These are phyloP conservation scores for Scutellaria galericulata DNA, from an alignment of 257 asterid genomes.

Conservation along the genomic window DNA sequence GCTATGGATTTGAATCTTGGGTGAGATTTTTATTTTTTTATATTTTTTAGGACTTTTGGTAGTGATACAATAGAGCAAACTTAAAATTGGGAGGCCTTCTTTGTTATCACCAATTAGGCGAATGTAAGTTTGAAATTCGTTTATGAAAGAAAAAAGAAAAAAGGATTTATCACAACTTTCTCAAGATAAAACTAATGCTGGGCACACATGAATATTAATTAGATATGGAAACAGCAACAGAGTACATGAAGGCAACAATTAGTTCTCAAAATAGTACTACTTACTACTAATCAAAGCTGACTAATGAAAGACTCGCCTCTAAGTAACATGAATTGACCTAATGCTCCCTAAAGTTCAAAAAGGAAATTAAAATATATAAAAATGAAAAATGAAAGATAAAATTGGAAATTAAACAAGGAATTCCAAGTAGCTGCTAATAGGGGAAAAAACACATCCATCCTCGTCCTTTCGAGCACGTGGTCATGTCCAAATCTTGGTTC, in stretches of 20 bases:
- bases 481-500: conserved; percentile 48
- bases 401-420: conserved; percentile 31
- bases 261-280: conserved; percentile 36
- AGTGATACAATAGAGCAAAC: no score
- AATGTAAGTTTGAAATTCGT: no score
- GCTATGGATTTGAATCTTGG: no score
- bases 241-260: conserved; percentile 40
- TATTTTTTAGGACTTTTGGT: no score
- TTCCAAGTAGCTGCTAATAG: conserved; percentile 36
- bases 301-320: conserved; percentile 44
- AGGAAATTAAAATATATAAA: conserved; percentile 37
- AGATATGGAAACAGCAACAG: conserved; percentile 45
- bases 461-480: conserved; percentile 27
- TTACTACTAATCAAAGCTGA: conserved; percentile 36
- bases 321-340: conserved; percentile 43
- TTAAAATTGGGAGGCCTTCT: no score
- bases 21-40: no score
- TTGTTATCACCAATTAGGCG: no score
- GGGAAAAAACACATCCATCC: conserved; percentile 42
- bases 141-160: background rate
- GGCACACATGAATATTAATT: conserved; percentile 47
- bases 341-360: conserved; percentile 40
- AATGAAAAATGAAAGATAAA: background rate
- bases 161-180: background rate
- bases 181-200: background rate